These are phyloP conservation scores for Eimeria tenella DNA, from an alignment of 169 alveolate species.

Conservation along the genomic window DNA sequence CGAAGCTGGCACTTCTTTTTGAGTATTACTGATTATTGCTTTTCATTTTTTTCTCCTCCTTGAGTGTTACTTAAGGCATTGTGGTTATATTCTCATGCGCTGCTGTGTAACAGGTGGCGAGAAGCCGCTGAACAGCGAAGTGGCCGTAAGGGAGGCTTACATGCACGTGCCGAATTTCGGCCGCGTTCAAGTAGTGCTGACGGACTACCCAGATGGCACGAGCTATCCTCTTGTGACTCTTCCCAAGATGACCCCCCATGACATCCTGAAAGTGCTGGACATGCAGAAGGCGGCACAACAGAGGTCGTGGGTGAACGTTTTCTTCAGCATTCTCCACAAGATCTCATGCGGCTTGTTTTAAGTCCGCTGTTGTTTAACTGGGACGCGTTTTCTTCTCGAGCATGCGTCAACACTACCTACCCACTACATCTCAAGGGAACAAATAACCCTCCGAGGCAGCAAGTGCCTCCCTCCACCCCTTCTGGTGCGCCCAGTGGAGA, in stretches of 20 bases:
- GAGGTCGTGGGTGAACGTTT: constrained; percentile 1
- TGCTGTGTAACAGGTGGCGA: constrained; percentile 13
- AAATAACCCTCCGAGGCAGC: too few relatives aligned
- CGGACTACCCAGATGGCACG: constrained; percentile 64
- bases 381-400: too few relatives aligned
- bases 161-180: constrained; percentile 78
- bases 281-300: constrained; percentile 22
- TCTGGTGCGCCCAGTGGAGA: too few relatives aligned
- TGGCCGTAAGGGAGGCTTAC: constrained; percentile 38
- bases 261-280: constrained; percentile 68
- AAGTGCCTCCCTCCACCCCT: too few relatives aligned
- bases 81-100: background rate
- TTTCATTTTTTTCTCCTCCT: too few relatives aligned
- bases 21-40: background rate
- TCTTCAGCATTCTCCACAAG: background rate
- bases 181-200: constrained; percentile 68
- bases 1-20: background rate
- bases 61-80: too few relatives aligned
- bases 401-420: too few relatives aligned
- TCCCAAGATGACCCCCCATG: constrained; percentile 76
- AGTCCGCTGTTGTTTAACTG: background rate
- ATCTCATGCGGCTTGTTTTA: constrained; percentile 27
- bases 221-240: constrained; percentile 74
- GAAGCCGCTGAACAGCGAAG: background rate
- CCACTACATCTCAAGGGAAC: too few relatives aligned